A percentile compares a stretch with the other conserved stretches of the same genome.
These are phyloP conservation scores for Pythium aphanidermatum DNA, from an alignment of 352 stramenopile genomes.

Conservation along the genomic window DNA sequence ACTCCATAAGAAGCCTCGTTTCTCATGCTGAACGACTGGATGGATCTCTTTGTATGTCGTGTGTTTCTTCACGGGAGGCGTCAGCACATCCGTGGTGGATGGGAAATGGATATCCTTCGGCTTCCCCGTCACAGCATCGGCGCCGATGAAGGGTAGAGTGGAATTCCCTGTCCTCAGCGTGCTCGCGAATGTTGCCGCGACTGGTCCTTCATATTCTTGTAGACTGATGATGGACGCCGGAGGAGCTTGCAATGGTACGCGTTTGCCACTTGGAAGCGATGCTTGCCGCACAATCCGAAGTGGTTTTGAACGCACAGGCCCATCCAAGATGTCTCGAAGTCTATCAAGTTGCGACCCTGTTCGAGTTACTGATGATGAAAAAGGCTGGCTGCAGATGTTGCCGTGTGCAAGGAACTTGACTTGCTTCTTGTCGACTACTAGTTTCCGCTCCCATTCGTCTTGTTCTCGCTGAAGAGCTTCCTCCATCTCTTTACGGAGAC, in stretches of 20 bases:
- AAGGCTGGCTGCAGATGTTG: slow-evolving; percentile 72
- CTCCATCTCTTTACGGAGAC: slow-evolving; percentile 65
- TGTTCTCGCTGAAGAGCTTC: slow-evolving; percentile 59
- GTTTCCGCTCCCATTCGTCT: slow-evolving; percentile 59
- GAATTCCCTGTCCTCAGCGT: slow-evolving; percentile 32
- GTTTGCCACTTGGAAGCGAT: slow-evolving; percentile 68
- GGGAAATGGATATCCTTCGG: slow-evolving; percentile 61
- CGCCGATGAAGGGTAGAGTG: slow-evolving; percentile 28
- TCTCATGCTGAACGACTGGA: slow-evolving; percentile 26
- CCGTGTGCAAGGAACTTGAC: slow-evolving; percentile 85
- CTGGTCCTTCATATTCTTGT: slow-evolving; percentile 47
- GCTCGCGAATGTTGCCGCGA: slow-evolving; percentile 43
- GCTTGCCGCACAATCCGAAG: slow-evolving; percentile 78
- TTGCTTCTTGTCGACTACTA: slow-evolving; percentile 86
- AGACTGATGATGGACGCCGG: slow-evolving; percentile 71
- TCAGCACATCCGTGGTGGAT: slow-evolving; percentile 43
- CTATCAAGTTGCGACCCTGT: slow-evolving; percentile 73
- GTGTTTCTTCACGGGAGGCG: slow-evolving; percentile 53
- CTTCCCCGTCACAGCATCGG: slow-evolving; percentile 25
- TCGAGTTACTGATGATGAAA: slow-evolving; percentile 6
- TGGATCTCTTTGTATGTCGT: slow-evolving; percentile 43
- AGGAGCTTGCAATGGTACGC: slow-evolving; percentile 41
- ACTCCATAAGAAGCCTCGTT: slow-evolving; percentile 43
- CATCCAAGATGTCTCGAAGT: slow-evolving; percentile 61
- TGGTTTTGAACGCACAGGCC: slow-evolving; percentile 42